Base-by-base conservation (phyloP, 2,329 filamentous ascomycete genomes). In the Trichophyton schoenleinii region DNA sequence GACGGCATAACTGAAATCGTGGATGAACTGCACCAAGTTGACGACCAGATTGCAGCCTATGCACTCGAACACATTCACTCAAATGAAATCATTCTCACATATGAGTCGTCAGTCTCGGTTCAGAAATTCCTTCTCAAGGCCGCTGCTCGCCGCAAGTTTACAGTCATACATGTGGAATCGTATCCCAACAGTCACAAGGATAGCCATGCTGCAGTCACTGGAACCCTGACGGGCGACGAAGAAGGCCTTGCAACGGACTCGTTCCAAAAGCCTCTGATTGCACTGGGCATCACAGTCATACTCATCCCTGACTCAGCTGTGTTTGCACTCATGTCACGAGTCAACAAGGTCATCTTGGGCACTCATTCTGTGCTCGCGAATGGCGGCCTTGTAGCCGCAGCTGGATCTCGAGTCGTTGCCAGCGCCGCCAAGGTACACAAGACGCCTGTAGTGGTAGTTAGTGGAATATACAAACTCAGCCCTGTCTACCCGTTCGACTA, bases 1-100 rank as follows among this genome's bases (percentile, higher is more conserved):
- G 89, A 94, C 68, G 94, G 91, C 48, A 96, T 99, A 68, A 86
- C 90, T 68, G 94, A 99, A 73, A 91, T 99, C 63, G 88, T 95
- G 73, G 94, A 99, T 70, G 94, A 99, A 75, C 86, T 99, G 61
- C 87, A 88, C 66, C 88, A 92, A 70, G 91, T 91, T 6, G 94
- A 96, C 71, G 90, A 95, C 70, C 91, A 96, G 74, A 95, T 99
- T 68, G 89, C 92, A 1, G 84, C 85, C 22, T 88, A 91, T 66
- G 89, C 91, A 1, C 87, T 95, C 65, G 89, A 95, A 57, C 89
- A 96, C 73, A 95, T 99, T 65, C 89, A 95, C 71, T 88, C 89
- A 0, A 91, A 92, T 70, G 92, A 99, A 73, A 87, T 91, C 67
- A 89, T 99, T 64, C 83, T 99, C 64, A 91, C 91, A 7, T 87